A percentile compares a stretch with the other conserved stretches of the same genome.
Evolutionary conservation across 2,329 filamentous ascomycete genomes (phyloP).

Genomic region (Akanthomyces lecanii): DNA sequence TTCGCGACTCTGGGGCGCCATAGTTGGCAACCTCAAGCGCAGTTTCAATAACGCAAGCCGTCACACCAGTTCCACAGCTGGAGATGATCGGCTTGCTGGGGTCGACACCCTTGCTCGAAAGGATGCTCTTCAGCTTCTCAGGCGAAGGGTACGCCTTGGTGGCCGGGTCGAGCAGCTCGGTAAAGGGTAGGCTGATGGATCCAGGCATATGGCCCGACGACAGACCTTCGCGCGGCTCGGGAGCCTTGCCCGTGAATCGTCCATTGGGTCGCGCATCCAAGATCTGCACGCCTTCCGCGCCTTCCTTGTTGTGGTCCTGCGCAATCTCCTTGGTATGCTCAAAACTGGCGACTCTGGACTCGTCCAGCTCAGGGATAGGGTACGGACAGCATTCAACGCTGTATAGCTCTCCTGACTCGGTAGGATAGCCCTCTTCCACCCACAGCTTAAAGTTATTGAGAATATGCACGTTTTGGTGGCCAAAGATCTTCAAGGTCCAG

Average conservation of each 20-base stretch:
- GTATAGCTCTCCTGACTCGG: slow-evolving; percentile 73
- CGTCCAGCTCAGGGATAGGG: slow-evolving; percentile 57
- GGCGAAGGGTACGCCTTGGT: slow-evolving; percentile 75
- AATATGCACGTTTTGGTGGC: slow-evolving; percentile 81
- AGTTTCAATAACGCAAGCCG: slow-evolving; percentile 84
- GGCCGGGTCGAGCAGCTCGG: slow-evolving; percentile 72
- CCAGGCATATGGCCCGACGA: slow-evolving; percentile 90
- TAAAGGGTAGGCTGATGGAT: slow-evolving; percentile 77
- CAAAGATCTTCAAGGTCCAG: slow-evolving; percentile 90
- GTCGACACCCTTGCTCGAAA: slow-evolving; percentile 76
- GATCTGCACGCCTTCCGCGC: slow-evolving; percentile 77
- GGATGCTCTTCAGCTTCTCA: slow-evolving; percentile 68
- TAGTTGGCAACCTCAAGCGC: slow-evolving; percentile 76
- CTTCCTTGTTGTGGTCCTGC: slow-evolving; percentile 74
- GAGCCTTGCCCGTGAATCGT: slow-evolving; percentile 75
- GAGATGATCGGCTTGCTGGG: slow-evolving; percentile 76
- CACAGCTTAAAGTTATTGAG: slow-evolving; percentile 96
- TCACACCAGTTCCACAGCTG: slow-evolving; percentile 91
- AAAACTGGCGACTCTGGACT: slow-evolving; percentile 68
- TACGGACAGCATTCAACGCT: slow-evolving; percentile 62
- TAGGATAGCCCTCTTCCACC: slow-evolving; percentile 77
- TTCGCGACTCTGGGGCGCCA: slow-evolving; percentile 61
- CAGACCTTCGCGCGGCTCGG: slow-evolving; percentile 81
- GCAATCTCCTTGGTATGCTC: slow-evolving; percentile 78
- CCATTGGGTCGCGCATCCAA: slow-evolving; percentile 79